Conservation (phyloP, 805 yeast genomes). For the Saccharomycopsis fodiens region DNA sequence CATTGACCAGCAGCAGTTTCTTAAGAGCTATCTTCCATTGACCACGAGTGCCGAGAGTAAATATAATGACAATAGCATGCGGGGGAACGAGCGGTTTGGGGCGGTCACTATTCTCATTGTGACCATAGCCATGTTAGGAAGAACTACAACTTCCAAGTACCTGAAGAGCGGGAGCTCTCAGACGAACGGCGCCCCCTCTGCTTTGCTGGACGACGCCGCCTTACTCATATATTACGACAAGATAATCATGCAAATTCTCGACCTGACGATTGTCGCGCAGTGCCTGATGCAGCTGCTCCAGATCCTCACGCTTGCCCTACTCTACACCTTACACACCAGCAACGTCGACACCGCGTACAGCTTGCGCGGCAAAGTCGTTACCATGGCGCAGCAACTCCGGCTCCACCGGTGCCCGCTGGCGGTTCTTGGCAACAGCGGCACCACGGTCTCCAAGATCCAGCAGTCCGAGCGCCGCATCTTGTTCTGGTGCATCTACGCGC, state of each 20-base stretch:
- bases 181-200: background rate
- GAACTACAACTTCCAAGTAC: conserved; percentile 9
- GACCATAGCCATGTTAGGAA: conserved; percentile 37
- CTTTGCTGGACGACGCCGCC: background rate
- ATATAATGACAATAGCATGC: conserved; percentile 35
- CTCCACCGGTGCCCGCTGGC: conserved; percentile 84
- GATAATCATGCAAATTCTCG: conserved; percentile 53
- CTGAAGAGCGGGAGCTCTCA: background rate
- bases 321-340: conserved; percentile 66
- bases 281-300: conserved; percentile 67
- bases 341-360: conserved; percentile 69
- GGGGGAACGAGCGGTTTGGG: conserved; percentile 47
- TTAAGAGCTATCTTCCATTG: conserved; percentile 46
- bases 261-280: conserved; percentile 49
- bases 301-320: conserved; percentile 56
- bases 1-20: conserved; percentile 61
- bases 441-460: conserved; percentile 56
- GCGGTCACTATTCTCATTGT: conserved; percentile 40
- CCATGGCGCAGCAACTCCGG: conserved; percentile 81
- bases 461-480: conserved; percentile 77
- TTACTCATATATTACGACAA: conserved; percentile 46
- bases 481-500: conserved; percentile 76
- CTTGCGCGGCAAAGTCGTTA: conserved; percentile 63
- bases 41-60: conserved; percentile 37
- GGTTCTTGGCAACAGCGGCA: conserved; percentile 58